These are phyloP conservation scores for Ceratorhiza oryzae-sativae DNA, from an alignment of 1,284 basidiomycete species.

Conservation along the genomic window DNA sequence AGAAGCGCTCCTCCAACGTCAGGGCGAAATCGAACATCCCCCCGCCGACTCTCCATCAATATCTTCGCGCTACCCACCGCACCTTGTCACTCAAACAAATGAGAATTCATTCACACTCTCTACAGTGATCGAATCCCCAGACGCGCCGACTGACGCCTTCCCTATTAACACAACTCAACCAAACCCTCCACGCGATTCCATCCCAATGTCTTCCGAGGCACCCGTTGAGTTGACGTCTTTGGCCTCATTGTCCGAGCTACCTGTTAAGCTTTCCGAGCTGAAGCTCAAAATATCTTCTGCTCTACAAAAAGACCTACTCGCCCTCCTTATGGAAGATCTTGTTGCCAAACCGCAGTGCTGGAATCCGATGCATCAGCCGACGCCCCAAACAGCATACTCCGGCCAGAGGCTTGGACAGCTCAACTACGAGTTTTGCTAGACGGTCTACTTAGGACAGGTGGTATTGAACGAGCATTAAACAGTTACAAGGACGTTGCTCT, in stretches of 20 bases:
- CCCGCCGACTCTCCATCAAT: conserved; percentile 6
- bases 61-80: conserved; percentile 11
- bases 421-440: conserved; percentile 58
- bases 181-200: neutral
- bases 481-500: conserved; percentile 83
- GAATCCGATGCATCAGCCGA: neutral
- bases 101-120: conserved; percentile 4
- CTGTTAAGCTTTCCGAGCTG: conserved; percentile 45
- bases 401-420: conserved; percentile 29
- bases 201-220: neutral
- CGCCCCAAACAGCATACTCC: neutral
- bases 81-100: neutral
- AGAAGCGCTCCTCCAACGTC: conserved; percentile 66
- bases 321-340: conserved; percentile 15
- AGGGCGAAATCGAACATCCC: conserved; percentile 35
- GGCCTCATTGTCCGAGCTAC: conserved; percentile 48
- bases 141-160: conserved; percentile 7
- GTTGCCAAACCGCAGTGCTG: conserved; percentile 4
- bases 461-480: conserved; percentile 69
- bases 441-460: conserved; percentile 77
- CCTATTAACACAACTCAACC: neutral
- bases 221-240: conserved; percentile 45
- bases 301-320: conserved; percentile 27
- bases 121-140: conserved; percentile 26
- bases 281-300: conserved; percentile 5